Conservation (phyloP, 2,329 filamentous ascomycete genomes). For the Aaosphaeria pasadenensis region DNA sequence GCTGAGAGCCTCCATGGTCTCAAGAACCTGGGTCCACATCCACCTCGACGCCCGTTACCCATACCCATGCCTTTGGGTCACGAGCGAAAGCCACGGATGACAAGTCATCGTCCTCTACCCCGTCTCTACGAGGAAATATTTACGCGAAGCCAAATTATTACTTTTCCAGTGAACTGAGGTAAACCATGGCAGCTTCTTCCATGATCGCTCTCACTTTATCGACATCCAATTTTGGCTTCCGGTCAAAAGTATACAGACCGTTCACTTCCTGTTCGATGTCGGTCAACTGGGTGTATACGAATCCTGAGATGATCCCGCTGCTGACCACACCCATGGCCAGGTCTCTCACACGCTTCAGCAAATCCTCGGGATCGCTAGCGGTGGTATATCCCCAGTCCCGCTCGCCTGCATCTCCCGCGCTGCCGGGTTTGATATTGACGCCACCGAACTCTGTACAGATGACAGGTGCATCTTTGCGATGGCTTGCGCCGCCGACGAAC, state of each 20-base stretch:
- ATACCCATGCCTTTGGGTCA: no score
- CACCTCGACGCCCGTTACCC: no score
- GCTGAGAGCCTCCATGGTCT: no score
- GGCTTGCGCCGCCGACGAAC: constrained; percentile 55
- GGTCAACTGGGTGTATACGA: constrained; percentile 65
- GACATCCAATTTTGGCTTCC: constrained; percentile 57
- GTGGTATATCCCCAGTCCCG: constrained; percentile 64
- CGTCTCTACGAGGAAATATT: no score
- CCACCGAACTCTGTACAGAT: constrained; percentile 68
- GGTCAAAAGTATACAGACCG: constrained; percentile 62
- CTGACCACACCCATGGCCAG: constrained; percentile 58
- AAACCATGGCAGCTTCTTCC: constrained; percentile 42
- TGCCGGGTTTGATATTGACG: constrained; percentile 59
- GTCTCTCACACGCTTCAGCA: constrained; percentile 57
- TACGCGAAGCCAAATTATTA: no score
- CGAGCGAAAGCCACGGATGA: no score
- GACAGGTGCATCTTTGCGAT: constrained; percentile 56
- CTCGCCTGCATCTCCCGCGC: constrained; percentile 36
- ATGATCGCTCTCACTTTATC: constrained; percentile 57
- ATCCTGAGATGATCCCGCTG: constrained; percentile 57
- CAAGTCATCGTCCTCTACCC: no score
- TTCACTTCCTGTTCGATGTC: constrained; percentile 68
- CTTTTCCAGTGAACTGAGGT: neutral
- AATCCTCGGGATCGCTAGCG: constrained; percentile 57
- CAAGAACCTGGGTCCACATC: no score